Conservation (phyloP, 1,139 yeast species). For the Diutina pseudorugosa region DNA sequence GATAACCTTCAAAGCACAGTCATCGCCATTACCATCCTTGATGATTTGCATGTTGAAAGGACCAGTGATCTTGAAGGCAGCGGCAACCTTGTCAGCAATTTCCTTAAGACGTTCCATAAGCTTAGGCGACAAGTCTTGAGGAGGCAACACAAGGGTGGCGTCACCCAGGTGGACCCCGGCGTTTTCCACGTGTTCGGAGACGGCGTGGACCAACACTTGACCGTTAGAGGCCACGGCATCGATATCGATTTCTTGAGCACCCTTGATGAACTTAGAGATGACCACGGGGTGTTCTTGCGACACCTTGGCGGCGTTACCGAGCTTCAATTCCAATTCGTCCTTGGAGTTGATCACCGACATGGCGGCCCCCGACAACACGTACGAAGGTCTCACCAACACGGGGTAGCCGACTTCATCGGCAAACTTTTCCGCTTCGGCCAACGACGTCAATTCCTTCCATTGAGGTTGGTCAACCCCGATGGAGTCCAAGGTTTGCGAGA, state of each 20-base stretch:
- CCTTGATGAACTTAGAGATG: slow-evolving; percentile 87
- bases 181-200: slow-evolving; percentile 95
- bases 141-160: slow-evolving; percentile 91
- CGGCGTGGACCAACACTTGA: slow-evolving; percentile 82
- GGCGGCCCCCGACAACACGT: slow-evolving; percentile 96
- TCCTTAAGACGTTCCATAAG: slow-evolving; percentile 55
- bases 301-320: slow-evolving; percentile 81
- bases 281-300: slow-evolving; percentile 96
- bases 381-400: slow-evolving; percentile 94
- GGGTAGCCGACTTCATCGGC: slow-evolving; percentile 88
- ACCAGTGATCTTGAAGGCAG: slow-evolving; percentile 92
- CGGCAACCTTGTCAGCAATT: slow-evolving; percentile 86
- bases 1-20: slow-evolving; percentile 72
- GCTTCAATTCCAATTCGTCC: slow-evolving; percentile 67
- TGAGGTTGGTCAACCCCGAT: slow-evolving; percentile 89
- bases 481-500: slow-evolving; percentile 85
- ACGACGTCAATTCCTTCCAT: slow-evolving; percentile 89
- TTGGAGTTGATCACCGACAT: slow-evolving; percentile 84
- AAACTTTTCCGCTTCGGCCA: slow-evolving; percentile 74
- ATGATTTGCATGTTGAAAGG: slow-evolving; percentile 98
- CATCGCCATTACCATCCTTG: slow-evolving; percentile 45
- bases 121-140: slow-evolving; percentile 54
- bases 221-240: slow-evolving; percentile 94
- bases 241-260: slow-evolving; percentile 93
- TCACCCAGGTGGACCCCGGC: slow-evolving; percentile 99